Percentiles rank a stretch among this genome's conserved stretches.
Evolutionary conservation across 306 rosid species (phyloP).

Genomic region (Casuarina equisetifolia): DNA sequence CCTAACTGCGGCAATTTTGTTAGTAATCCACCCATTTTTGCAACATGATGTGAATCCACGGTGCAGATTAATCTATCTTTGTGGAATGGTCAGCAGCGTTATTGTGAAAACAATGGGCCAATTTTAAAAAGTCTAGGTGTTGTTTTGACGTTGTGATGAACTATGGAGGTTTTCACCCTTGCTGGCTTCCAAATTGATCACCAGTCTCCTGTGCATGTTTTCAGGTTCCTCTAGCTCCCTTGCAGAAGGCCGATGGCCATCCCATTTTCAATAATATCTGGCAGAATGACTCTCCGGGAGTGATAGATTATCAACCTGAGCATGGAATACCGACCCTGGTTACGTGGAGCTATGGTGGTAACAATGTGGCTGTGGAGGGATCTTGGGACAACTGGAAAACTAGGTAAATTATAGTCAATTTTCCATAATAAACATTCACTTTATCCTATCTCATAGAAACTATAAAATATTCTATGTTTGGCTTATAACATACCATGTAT

Average conservation of each 20-base stretch:
- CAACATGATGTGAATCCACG: neutral
- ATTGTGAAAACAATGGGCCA: neutral
- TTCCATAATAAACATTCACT: conserved; percentile 10
- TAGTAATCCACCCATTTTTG: neutral
- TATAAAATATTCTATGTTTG: conserved; percentile 25
- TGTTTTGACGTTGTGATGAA: neutral
- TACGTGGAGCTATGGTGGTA: conserved; percentile 80
- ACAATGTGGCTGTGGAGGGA: conserved; percentile 76
- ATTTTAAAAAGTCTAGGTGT: neutral
- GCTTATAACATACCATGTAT: conserved; percentile 12
- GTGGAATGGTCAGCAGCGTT: neutral
- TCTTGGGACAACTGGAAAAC: conserved; percentile 94
- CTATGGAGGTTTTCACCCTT: neutral
- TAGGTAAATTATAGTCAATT: conserved; percentile 46
- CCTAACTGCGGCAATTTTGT: neutral
- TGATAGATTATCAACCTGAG: conserved; percentile 55
- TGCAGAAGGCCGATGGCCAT: conserved; percentile 61
- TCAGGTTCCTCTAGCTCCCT: conserved; percentile 86
- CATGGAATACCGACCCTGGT: conserved; percentile 77
- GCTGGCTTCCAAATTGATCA: conserved; percentile 22
- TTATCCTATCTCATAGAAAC: conserved; percentile 7
- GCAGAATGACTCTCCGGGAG: conserved; percentile 50
- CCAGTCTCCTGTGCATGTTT: conserved; percentile 34
- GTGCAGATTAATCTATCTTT: neutral
- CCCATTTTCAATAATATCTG: conserved; percentile 47